These are phyloP conservation scores for Lasiosphaeria miniovina DNA, from an alignment of 495 filamentous ascomycete species.

Conservation along the genomic window DNA sequence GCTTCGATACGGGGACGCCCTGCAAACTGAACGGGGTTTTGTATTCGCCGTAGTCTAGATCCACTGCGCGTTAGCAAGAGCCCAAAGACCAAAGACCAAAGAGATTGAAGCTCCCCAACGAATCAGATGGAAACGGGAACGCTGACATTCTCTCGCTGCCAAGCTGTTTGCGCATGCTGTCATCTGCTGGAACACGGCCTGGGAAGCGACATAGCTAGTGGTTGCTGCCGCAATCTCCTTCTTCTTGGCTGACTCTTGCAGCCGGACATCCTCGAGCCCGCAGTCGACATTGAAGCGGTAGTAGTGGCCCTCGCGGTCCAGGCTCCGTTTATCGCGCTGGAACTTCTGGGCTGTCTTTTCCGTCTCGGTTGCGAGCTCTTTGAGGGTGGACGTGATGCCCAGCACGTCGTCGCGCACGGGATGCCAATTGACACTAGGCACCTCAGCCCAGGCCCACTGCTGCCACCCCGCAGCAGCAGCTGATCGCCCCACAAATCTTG, in stretches of 20 bases:
- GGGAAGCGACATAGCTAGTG: slow-evolving; percentile 34
- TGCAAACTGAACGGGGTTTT: too few species aligned
- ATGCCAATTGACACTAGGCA: slow-evolving; percentile 50
- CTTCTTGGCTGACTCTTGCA: slow-evolving; percentile 39
- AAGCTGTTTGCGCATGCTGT: slow-evolving; percentile 26
- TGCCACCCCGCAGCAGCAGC: too few species aligned
- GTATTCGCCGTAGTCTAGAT: too few species aligned
- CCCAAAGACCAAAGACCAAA: too few species aligned
- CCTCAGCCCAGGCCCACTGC: slow-evolving; percentile 38
- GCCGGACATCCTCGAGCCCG: slow-evolving; percentile 42
- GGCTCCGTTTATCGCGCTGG: slow-evolving; percentile 33
- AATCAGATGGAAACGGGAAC: slow-evolving; percentile 1
- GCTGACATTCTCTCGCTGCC: neutral
- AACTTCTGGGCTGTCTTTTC: slow-evolving; percentile 42
- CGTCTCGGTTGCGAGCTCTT: slow-evolving; percentile 37
- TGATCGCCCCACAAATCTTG: slow-evolving; percentile 22
- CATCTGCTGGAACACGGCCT: slow-evolving; percentile 40
- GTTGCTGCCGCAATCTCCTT: slow-evolving; percentile 40
- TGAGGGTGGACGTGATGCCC: slow-evolving; percentile 28
- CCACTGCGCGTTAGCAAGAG: too few species aligned
- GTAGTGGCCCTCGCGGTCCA: slow-evolving; percentile 34
- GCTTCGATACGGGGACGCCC: too few species aligned
- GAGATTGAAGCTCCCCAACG: too few species aligned
- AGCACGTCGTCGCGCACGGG: slow-evolving; percentile 28
- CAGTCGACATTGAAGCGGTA: slow-evolving; percentile 48